Evolutionary conservation across 176 grass and related monocot species (phyloP).

Genomic region (Carex parvula): DNA sequence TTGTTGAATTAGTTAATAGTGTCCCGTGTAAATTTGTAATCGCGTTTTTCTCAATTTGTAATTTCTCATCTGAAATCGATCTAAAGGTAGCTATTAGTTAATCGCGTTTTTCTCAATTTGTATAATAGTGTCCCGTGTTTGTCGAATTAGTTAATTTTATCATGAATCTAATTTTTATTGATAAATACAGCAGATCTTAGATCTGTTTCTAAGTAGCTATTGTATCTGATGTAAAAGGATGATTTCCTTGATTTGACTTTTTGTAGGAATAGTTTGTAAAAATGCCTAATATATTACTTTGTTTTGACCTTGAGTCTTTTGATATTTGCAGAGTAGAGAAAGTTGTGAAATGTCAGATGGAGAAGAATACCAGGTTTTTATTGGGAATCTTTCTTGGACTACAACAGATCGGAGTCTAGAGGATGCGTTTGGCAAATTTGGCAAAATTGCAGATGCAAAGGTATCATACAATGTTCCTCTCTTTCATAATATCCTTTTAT

Average conservation of each 20-base stretch:
- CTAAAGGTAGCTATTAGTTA: too few relatives aligned
- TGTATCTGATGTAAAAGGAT: not conserved
- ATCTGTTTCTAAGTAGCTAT: not conserved
- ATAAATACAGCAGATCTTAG: not conserved
- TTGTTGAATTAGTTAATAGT: too few relatives aligned
- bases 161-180: not conserved
- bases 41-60: too few relatives aligned
- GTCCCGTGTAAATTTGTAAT: too few relatives aligned
- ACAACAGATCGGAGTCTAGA: conserved; percentile 67
- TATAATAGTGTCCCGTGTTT: not conserved
- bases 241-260: not conserved
- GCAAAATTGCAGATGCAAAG: conserved; percentile 88
- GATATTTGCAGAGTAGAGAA: not conserved
- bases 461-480: conserved; percentile 18
- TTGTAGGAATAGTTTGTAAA: not conserved
- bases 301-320: not conserved
- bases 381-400: conserved; percentile 88
- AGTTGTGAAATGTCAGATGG: conserved; percentile 36
- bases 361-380: conserved; percentile 75
- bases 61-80: too few relatives aligned
- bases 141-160: not conserved
- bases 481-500: too few relatives aligned
- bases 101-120: not conserved
- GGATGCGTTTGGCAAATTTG: conserved; percentile 65
- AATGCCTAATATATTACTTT: too few relatives aligned